Base-by-base conservation (phyloP, 1,139 yeast genomes). In the Kodamaea anthophila region DNA sequence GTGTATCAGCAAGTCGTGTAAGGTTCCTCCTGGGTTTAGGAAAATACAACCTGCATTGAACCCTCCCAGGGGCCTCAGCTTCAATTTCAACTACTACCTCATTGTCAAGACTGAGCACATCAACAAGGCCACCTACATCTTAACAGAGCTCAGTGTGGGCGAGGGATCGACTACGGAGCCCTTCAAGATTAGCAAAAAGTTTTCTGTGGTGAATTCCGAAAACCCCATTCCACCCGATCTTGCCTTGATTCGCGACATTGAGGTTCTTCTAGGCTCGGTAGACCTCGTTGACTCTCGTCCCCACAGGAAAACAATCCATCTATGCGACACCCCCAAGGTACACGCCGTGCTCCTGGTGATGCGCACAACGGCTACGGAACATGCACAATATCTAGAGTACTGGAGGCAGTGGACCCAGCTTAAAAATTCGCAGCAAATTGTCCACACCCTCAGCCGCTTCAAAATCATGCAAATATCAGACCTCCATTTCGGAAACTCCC, bases 381-480 rank as follows among this genome's bases (percentile, higher is more conserved):
- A 37, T 5, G 24, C 21, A 4, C 23, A 21, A 2, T 34, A 35
- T 30, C 16, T 18, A 7, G 24, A 24, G 2, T 25, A 31, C 18
- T 33, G 34, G 31, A 19, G 25, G 4, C 27, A 30, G 4, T 38
- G 36, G 36, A 13, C 15, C 5, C 15, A 10, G n/a, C 15, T 31
- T 13, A 34, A 31, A 14, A 24, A 16, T 8, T 26, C 29, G 5
- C 28, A 32, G 28, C 15, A 21, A 4, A 11, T 40, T 9, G 18
- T 32, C 26, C 19, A 27, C 23, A 8, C 23, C 4, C 15, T 23
- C 9, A 7, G 29, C 16, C 49, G 46, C 12, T 58, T 53, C 37
- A 61, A 55, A 39, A 44, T 65, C 9, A 41, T 65, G 35, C 71
- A 65, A 40, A 29, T 65, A 11, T 55, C 65, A 25, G 72, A 65